Evolutionary conservation across 768 basidiomycete species (phyloP), one percentile per base, ranked within the genome.

Genomic region (Plicaturopsis crispa): DNA sequence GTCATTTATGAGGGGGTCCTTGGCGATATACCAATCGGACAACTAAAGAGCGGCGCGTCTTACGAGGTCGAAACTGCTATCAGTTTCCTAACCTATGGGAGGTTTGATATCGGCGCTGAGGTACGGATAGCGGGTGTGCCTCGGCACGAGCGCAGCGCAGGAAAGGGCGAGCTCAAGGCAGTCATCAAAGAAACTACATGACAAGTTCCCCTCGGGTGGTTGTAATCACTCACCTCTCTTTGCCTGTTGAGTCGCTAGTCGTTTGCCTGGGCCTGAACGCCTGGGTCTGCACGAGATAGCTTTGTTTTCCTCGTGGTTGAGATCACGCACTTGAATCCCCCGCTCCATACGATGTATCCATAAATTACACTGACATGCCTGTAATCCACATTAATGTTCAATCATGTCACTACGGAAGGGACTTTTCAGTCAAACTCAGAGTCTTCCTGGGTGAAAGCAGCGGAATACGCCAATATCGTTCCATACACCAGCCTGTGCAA

Each of bases 401-500:
- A n/a, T n/a, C n/a, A n/a, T n/a, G n/a, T n/a, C n/a, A n/a, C n/a
- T n/a, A n/a, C n/a, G n/a, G n/a, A n/a, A n/a, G n/a, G n/a, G n/a
- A n/a, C n/a, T n/a, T 28, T 35, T 52, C 36, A 85, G 48, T 86
- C 85, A 47, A 75, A 89, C 41, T 91, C 89, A n/a, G 84, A 82
- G 22, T 79, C 72, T 33, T 86, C 85, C 55, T 86, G 78, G 46
- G 62, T 82, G 60, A 92, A 90, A 17, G 80, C 82, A 20, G 85
- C 81, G 8, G 86, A 74, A 52, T 96, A 96, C 5, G 86, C 82
- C 46, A 91, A 43, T 50, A 96, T 94, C 13, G 92, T 96, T 4
- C 84, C 84, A 57, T 94, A 94, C 2, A 96, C 88, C 50, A 88
- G 64, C 32, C 83, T 85, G 43, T 16, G 33, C 20, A 22, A 31